These are phyloP conservation scores for Phanerodontia chrysosporium DNA, from an alignment of 768 basidiomycete species.

Conservation along the genomic window DNA sequence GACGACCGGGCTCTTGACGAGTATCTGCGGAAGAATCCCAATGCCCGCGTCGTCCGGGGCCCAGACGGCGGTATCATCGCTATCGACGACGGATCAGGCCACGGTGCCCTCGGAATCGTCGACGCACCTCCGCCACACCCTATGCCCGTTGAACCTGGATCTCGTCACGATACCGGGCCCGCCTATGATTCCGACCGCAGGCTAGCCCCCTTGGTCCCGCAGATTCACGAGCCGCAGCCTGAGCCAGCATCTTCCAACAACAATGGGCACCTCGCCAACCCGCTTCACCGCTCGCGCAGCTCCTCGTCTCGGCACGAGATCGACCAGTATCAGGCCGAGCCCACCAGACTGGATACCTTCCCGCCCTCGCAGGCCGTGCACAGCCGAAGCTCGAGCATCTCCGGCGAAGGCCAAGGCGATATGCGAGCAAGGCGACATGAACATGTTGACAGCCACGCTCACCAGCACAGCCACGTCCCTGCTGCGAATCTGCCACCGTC, in stretches of 20 bases:
- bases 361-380: constrained; percentile 34
- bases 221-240: constrained; percentile 2
- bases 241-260: constrained; percentile 3
- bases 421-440: constrained; percentile 49
- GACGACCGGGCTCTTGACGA: constrained; percentile 48
- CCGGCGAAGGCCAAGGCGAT: constrained; percentile 21
- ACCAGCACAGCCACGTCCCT: constrained; percentile 22
- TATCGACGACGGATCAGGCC: constrained; percentile 41
- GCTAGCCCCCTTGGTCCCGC: constrained; percentile 32
- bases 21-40: constrained; percentile 45
- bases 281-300: constrained; percentile 47
- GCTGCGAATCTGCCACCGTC: constrained; percentile 25
- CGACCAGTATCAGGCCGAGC: constrained; percentile 16
- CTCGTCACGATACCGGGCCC: constrained; percentile 23
- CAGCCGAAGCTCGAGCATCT: constrained; percentile 19
- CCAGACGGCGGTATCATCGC: constrained; percentile 48
- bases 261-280: constrained; percentile 32
- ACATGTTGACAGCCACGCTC: constrained; percentile 34
- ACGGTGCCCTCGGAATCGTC: constrained; percentile 14
- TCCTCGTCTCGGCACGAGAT: constrained; percentile 26
- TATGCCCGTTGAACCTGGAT: constrained; percentile 21
- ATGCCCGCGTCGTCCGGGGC: constrained; percentile 40
- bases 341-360: constrained; percentile 22
- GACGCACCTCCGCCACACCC: constrained; percentile 22
- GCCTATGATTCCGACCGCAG: constrained; percentile 23